Base-by-base conservation (phyloP, 2,329 filamentous ascomycete species). In the Helotiales sp. region DNA sequence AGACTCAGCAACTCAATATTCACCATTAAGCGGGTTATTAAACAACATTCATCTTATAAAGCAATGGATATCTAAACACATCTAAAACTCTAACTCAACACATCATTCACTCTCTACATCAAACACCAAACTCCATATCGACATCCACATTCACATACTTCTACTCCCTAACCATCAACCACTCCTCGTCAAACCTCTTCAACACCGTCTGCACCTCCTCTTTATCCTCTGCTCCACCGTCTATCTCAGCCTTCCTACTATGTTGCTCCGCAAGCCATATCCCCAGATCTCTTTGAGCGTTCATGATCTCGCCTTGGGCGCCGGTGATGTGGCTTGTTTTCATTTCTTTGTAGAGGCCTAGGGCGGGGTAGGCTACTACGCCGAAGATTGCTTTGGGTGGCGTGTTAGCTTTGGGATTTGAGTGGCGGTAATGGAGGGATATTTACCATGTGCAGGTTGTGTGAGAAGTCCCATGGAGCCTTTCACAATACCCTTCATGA, bases 401-500 rank as follows among this genome's bases (percentile, higher is more conserved):
- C n/a, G n/a, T n/a, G n/a, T n/a, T n/a, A n/a, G n/a, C n/a, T n/a
- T n/a, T n/a, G n/a, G n/a, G n/a, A n/a, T n/a, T 24, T 24, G 13
- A 34, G 48, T 10, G 22, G 31, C 13, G 24, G 36, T 7, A 6
- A 5, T 22, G 25, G 22, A 19, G 31, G 30, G 5, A 7, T 7
- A 31, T 47, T 19, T 53, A 59, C 59, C 57, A 38, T 57, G 46
- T 19, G 40, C 38, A 8, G 51, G 48, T 33, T 60, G 58, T 2
- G 54, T 54, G 19, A 58, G 19, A 4, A 63, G 25, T 3, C 55
- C 54, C 17, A 57, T 15, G 6, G 33, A 47, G 4, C 62, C 62
- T 52, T 61, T 63, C 2, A 51, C 59, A 17, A 65, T 17, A 2
- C 61, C 63, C 13, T 57, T 57, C 4, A 60, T 27, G 27, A 52